Evolutionary conservation across 176 grass and related monocot genomes (phyloP), one percentile per base, ranked within the genome.

Genomic region (Triticum turgidum): DNA sequence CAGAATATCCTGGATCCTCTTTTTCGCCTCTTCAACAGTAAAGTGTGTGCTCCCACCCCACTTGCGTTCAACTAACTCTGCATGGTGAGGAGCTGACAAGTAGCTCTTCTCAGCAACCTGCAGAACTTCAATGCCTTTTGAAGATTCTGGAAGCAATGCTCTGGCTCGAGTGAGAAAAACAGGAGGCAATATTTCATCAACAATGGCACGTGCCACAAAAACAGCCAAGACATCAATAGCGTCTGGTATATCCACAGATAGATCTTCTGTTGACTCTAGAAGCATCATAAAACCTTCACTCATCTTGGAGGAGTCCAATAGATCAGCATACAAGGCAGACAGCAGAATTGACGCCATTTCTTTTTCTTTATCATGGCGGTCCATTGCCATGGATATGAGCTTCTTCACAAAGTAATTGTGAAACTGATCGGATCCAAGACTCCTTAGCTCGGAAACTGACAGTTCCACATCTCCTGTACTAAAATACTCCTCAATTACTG

Each of bases 301-400:
- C 75, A 92, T 92, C 61, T 83, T 89, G 77, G 64, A 85, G 25
- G 94, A 92, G 77, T 73, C 85, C 47, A 97, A 79, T 76, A 88
- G 56, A 88, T 94, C 92, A 61, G 84, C 92, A 90, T 94, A 97
- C 77, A 97, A 79, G 20, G 88, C 74, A 71, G 94, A 94, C 35
- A 94, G 42, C 64, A 97, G 63, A 92, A 97, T 62, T 79, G 94
- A 94, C 0, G 92, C 68, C 94, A 97, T 97, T 88, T 97, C 94
- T 91, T 97, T 97, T 83, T 94, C 88, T 88, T 92, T 97, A 74
- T 97, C 94, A 89, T 92, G 88, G 12, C 92, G 88, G 72, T 97
- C 94, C 94, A 97, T 94, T 76, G 92, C 87, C 90, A 94, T 97
- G 54, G 94, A 97, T 86, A 97, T 84, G 49, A 97, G 83, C 66